Percentiles rank a stretch among this genome's conserved stretches.
Conservation (phyloP, 768 basidiomycete species). For the Floccularia luteovirens region DNA sequence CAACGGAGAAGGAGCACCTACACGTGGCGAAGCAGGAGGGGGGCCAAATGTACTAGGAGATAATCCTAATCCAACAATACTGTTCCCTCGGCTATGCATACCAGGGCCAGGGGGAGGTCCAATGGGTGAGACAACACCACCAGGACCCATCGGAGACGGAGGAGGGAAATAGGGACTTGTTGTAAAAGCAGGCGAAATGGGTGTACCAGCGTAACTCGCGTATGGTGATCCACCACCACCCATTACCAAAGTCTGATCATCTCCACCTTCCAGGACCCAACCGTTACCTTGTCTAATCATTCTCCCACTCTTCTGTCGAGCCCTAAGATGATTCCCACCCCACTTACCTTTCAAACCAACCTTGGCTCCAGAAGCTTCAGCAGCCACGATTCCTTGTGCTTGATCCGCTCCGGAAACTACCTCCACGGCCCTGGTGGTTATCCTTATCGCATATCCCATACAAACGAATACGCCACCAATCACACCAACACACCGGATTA, state of each 20-base stretch:
- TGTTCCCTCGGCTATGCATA: slow-evolving; percentile 8
- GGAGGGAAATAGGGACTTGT: not conserved
- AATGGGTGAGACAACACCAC: too few species aligned
- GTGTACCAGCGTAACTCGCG: slow-evolving; percentile 23
- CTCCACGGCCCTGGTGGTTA: slow-evolving; percentile 58
- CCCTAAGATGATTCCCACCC: slow-evolving; percentile 55
- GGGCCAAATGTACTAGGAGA: not conserved
- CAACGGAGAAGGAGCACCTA: not conserved
- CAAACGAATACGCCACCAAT: slow-evolving; percentile 89
- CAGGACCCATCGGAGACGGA: slow-evolving; percentile 3
- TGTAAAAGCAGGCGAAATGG: slow-evolving; percentile 17
- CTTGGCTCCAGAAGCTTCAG: slow-evolving; percentile 54
- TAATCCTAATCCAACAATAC: not conserved
- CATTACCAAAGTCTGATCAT: slow-evolving; percentile 53
- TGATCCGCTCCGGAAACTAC: slow-evolving; percentile 51
- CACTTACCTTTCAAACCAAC: slow-evolving; percentile 56
- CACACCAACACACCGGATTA: slow-evolving; percentile 87
- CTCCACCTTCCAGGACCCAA: slow-evolving; percentile 56
- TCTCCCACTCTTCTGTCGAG: slow-evolving; percentile 36
- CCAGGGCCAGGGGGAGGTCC: slow-evolving; percentile 9
- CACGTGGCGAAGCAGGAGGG: slow-evolving; percentile 4
- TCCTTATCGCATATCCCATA: slow-evolving; percentile 66
- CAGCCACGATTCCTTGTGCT: slow-evolving; percentile 48
- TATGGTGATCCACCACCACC: slow-evolving; percentile 33
- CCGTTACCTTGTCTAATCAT: slow-evolving; percentile 51